Base-by-base conservation (phyloP, 2,329 filamentous ascomycete species). In the Aspergillus uvarum region DNA sequence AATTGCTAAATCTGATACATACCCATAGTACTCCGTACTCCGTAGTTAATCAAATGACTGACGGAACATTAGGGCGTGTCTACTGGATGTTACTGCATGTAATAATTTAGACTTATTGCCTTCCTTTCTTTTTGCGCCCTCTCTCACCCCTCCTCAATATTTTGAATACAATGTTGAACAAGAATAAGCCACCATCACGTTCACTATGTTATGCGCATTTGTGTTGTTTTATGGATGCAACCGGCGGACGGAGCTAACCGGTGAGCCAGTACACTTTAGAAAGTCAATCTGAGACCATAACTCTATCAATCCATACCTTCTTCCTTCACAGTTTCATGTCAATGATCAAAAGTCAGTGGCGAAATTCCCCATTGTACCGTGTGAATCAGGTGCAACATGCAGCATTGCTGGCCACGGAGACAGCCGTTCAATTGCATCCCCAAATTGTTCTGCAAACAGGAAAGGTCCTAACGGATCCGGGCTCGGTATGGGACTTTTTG, bases 401-500 rank as follows among this genome's bases (percentile, higher is more conserved):
- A 44, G 38, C 38, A 44, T 44, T 44, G 38, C 38, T 44, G 38
- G n/a, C 19, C 38, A 16, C 38, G 38, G 38, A 44, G 38, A 44
- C 38, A 44, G 14, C 38, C 38, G 38, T 16, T 16, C 42, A 11
- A 48, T n/a, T 35, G 53, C 44, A 48, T 31, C 19, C 51, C 32
- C 51, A 44, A 19, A 48, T 55, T 47, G 16, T n/a, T 35, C 53
- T 31, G 53, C 53, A 55, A 55, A 55, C 53, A 55, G 53, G 14
- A 48, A 31, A 29, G 19, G 47, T 51, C 32, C 53, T 35, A 22
- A 31, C 26, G 26, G 26, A 35, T 31, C 47, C 32, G 42, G 22
- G 42, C 16, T 44, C 38, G 38, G 38, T 44, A 44, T 44, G 38
- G 16, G 38, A 44, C 14, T 44, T 19, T 7, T 7, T 26, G 53